Evolutionary conservation across 495 filamentous ascomycete species (phyloP).

Genomic region (Choiromyces venosus): DNA sequence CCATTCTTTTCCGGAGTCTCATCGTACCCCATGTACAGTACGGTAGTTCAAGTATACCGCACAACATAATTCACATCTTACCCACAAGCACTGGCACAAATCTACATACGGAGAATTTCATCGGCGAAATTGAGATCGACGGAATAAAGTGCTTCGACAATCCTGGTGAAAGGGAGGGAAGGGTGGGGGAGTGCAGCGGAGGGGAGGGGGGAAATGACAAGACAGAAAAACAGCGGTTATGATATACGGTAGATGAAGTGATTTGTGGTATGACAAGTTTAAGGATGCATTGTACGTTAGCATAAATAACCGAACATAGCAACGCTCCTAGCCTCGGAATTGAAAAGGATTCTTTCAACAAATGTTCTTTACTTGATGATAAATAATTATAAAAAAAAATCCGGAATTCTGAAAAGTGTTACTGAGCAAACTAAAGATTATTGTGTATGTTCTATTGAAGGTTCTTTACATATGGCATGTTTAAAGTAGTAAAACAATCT

Average conservation of each 20-base stretch:
- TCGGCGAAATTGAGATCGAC: slow-evolving; percentile 38
- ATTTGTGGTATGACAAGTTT: slow-evolving; percentile 30
- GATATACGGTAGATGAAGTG: slow-evolving; percentile 26
- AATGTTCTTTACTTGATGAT: too few relatives aligned
- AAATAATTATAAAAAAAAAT: too few relatives aligned
- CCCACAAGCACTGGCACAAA: slow-evolving; percentile 9
- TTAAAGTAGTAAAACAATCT: too few relatives aligned
- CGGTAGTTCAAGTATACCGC: not conserved
- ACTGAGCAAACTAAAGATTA: too few relatives aligned
- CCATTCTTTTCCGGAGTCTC: not conserved
- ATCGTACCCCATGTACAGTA: not conserved
- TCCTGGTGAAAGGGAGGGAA: slow-evolving; percentile 28
- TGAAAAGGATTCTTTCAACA: too few relatives aligned
- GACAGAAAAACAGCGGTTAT: slow-evolving; percentile 9
- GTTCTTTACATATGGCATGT: too few relatives aligned
- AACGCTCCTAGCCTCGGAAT: too few relatives aligned
- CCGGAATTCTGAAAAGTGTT: too few relatives aligned
- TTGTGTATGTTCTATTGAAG: too few relatives aligned
- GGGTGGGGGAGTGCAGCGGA: slow-evolving; percentile 24
- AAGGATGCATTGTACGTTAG: slow-evolving; percentile 34
- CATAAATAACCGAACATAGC: too few relatives aligned
- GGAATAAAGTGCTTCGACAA: slow-evolving; percentile 33
- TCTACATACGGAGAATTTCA: slow-evolving; percentile 33
- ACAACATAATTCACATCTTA: not conserved
- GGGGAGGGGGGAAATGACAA: slow-evolving; percentile 26